Conservation (phyloP, 140 eudicot species). For the Cichorium intybus region DNA sequence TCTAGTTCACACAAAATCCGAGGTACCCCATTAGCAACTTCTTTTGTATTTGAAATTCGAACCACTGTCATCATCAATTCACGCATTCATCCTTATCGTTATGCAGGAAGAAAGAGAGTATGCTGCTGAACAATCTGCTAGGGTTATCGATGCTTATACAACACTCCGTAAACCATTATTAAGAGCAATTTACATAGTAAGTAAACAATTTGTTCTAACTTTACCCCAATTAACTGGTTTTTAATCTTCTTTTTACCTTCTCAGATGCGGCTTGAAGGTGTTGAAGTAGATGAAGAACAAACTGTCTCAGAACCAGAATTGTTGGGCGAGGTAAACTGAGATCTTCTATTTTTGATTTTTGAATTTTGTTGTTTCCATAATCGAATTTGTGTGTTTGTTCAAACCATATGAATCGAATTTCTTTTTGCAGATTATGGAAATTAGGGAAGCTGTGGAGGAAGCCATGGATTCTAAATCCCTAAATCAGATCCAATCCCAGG, state of each 20-base stretch:
- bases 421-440: slow-evolving; percentile 76
- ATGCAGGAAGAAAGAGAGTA: slow-evolving; percentile 76
- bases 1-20: slow-evolving; percentile 77
- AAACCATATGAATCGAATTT: not conserved
- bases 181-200: slow-evolving; percentile 80
- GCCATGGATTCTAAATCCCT: slow-evolving; percentile 53
- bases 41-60: not conserved
- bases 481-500: slow-evolving; percentile 64
- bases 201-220: slow-evolving; percentile 1
- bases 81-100: not conserved
- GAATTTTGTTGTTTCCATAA: not conserved
- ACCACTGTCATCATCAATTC: not conserved
- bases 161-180: slow-evolving; percentile 70
- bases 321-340: slow-evolving; percentile 64
- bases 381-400: too few species aligned
- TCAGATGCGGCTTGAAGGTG: slow-evolving; percentile 76
- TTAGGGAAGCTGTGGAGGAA: slow-evolving; percentile 93
- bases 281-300: slow-evolving; percentile 81
- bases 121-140: slow-evolving; percentile 94
- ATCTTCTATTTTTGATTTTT: not conserved
- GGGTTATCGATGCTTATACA: slow-evolving; percentile 80
- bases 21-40: slow-evolving; percentile 40
- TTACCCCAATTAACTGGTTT: not conserved
- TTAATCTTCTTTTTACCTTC: slow-evolving; percentile 12
- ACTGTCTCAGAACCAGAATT: slow-evolving; percentile 76